These are phyloP conservation scores for Kingdonia uniflora DNA, from an alignment of 164 flowering plant species.

Conservation along the genomic window DNA sequence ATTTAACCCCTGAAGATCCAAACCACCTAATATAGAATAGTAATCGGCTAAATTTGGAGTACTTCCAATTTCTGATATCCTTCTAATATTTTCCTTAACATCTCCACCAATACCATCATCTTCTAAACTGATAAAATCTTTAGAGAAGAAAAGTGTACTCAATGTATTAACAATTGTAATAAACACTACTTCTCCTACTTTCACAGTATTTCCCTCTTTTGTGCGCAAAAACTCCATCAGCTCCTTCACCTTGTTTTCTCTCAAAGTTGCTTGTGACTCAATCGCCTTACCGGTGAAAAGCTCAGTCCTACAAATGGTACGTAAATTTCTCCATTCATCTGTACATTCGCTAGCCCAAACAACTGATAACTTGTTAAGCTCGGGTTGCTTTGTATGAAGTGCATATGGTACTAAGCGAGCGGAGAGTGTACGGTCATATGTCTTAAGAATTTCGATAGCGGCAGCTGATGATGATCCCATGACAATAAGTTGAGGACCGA, in stretches of 20 bases:
- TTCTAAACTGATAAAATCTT: conserved; percentile 15
- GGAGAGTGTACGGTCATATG: conserved; percentile 1
- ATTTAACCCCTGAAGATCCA: conserved; percentile 20
- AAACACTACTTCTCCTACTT: conserved; percentile 17
- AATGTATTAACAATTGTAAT: conserved; percentile 15
- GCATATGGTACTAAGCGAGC: conserved; percentile 1
- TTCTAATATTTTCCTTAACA: conserved; percentile 10
- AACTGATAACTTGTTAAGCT: conserved; percentile 1
- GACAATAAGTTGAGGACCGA: conserved; percentile 20
- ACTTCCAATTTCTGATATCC: conserved; percentile 6
- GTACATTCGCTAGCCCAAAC: conserved; percentile 24
- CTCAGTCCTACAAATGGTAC: conserved; percentile 22
- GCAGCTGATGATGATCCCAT: conserved; percentile 20
- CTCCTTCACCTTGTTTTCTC: conserved; percentile 21
- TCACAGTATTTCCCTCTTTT: conserved; percentile 17
- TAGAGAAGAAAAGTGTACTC: conserved; percentile 15
- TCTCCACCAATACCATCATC: conserved; percentile 11
- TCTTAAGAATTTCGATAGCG: conserved; percentile 24
- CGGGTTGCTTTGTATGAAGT: neutral
- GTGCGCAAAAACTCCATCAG: conserved; percentile 14
- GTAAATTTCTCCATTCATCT: conserved; percentile 23
- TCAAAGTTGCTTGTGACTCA: conserved; percentile 15
- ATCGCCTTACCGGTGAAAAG: conserved; percentile 20
- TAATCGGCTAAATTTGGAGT: conserved; percentile 25
- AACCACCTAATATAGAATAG: conserved; percentile 19